phyloP scores from a whole-genome alignment of 495 filamentous ascomycete species.

The Hapsidospora chrysogenum region DNA sequence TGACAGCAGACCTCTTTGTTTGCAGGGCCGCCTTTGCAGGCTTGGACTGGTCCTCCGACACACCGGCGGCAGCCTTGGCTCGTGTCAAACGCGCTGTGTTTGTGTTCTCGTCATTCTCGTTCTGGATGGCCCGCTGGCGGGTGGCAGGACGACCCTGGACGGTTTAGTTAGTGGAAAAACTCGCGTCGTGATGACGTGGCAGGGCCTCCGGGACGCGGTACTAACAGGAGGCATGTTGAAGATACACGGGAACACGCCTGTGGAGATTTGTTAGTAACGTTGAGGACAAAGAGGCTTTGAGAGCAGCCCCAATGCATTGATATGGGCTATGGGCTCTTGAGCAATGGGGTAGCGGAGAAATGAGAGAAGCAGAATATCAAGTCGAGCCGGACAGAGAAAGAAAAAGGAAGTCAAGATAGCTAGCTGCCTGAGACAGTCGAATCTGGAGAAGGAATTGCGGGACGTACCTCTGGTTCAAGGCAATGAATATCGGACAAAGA shows the following conservation, averaged over 20 bases:
- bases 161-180: too few relatives aligned
- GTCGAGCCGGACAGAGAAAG: neutral
- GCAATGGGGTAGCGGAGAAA: neutral
- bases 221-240: conserved; percentile 36
- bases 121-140: conserved; percentile 44
- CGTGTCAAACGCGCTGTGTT: conserved; percentile 70
- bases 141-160: conserved; percentile 16
- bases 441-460: neutral
- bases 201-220: too few relatives aligned
- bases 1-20: conserved; percentile 52
- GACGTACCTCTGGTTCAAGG: neutral
- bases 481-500: neutral
- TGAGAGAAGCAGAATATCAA: neutral
- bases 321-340: too few relatives aligned
- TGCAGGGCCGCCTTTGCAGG: conserved; percentile 47
- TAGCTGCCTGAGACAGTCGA: neutral
- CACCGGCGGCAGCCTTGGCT: conserved; percentile 73
- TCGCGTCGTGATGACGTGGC: too few relatives aligned
- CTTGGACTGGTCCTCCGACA: conserved; percentile 32
- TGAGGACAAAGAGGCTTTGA: too few relatives aligned
- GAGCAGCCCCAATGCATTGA: too few relatives aligned
- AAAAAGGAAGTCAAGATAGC: neutral
- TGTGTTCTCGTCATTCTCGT: conserved; percentile 89
- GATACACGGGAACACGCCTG: too few relatives aligned
- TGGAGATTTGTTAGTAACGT: too few relatives aligned